Conservation (phyloP, 2,329 filamentous ascomycete species). For the Mycosphaerelloides madeirae region DNA sequence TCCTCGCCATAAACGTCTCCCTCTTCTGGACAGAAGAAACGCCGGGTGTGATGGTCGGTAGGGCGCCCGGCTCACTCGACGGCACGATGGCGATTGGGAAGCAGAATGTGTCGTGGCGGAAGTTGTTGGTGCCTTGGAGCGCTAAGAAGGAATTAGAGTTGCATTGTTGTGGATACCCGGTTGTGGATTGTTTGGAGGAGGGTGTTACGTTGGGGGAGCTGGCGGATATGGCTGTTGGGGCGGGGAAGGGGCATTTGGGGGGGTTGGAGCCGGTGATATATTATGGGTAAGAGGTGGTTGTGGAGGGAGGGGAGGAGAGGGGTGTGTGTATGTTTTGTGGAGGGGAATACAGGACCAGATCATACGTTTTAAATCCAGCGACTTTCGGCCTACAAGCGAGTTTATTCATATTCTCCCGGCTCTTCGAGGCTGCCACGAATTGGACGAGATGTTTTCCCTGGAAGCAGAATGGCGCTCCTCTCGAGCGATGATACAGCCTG, state of each 20-base stretch:
- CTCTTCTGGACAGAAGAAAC: constrained; percentile 20
- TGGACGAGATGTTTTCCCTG: too few species aligned
- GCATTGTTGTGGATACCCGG: constrained; percentile 21
- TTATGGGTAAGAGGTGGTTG: constrained; percentile 6
- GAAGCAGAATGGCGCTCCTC: too few species aligned
- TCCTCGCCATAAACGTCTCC: constrained; percentile 18
- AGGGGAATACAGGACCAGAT: too few species aligned
- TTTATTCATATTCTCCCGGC: too few species aligned
- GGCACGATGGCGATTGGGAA: constrained; percentile 15
- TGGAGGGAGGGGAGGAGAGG: too few species aligned
- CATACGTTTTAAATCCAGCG: too few species aligned
- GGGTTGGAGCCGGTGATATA: constrained; percentile 15
- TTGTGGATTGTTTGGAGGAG: constrained; percentile 12
- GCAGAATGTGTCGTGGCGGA: constrained; percentile 15
- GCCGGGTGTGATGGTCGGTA: constrained; percentile 12
- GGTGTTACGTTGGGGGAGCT: constrained; percentile 18
- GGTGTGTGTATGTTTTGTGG: too few species aligned
- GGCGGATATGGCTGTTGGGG: constrained; percentile 19
- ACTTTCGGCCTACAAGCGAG: too few species aligned
- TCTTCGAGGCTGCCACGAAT: too few species aligned
- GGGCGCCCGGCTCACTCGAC: constrained; percentile 9
- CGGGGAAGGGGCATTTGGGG: constrained; percentile 16
- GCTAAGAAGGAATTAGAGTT: constrained; percentile 17
- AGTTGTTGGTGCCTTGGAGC: constrained; percentile 17
- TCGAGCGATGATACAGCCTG: too few species aligned